Evolutionary conservation across 2,329 filamentous ascomycete genomes (phyloP).

Genomic region (Penicillium sp.): DNA sequence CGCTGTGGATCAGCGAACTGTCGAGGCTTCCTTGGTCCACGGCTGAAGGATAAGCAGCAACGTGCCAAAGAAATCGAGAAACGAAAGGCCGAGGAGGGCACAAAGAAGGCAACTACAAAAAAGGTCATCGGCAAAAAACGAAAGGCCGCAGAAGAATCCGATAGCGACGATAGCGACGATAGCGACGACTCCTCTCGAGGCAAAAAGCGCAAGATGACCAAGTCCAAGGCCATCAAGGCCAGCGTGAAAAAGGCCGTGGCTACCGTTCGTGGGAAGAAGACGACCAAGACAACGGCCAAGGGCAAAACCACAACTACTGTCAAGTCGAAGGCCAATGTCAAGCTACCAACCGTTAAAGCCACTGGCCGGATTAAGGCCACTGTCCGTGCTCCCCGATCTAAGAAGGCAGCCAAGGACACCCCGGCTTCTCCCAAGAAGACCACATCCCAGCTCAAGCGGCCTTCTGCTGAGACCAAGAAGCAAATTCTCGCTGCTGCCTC

Average conservation of each 20-base stretch:
- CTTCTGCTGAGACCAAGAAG: slow-evolving; percentile 31
- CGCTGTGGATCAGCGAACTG: slow-evolving; percentile 61
- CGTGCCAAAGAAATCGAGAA: slow-evolving; percentile 32
- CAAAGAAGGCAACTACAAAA: slow-evolving; percentile 23
- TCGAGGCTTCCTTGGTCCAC: slow-evolving; percentile 60
- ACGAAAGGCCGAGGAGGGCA: slow-evolving; percentile 20
- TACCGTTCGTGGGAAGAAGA: slow-evolving; percentile 20
- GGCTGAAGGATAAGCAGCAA: slow-evolving; percentile 49
- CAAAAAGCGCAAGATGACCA: slow-evolving; percentile 30
- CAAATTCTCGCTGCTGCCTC: slow-evolving; percentile 27
- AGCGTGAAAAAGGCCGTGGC: slow-evolving; percentile 30
- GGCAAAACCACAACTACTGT: slow-evolving; percentile 7
- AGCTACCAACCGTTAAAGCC: slow-evolving; percentile 30
- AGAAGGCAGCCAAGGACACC: slow-evolving; percentile 12
- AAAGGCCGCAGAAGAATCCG: slow-evolving; percentile 20
- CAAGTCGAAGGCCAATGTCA: slow-evolving; percentile 23
- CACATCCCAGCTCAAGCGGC: slow-evolving; percentile 27
- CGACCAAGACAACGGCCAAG: slow-evolving; percentile 19
- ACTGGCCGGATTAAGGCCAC: slow-evolving; percentile 30
- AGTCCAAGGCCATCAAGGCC: slow-evolving; percentile 32
- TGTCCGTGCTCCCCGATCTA: slow-evolving; percentile 12
- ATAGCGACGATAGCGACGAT: slow-evolving; percentile 7
- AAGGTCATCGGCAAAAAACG: slow-evolving; percentile 35
- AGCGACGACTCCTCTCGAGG: not conserved
- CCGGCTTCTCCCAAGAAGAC: slow-evolving; percentile 19